Evolutionary conservation across 495 filamentous ascomycete genomes (phyloP).

Genomic region (Copromyces sp.): DNA sequence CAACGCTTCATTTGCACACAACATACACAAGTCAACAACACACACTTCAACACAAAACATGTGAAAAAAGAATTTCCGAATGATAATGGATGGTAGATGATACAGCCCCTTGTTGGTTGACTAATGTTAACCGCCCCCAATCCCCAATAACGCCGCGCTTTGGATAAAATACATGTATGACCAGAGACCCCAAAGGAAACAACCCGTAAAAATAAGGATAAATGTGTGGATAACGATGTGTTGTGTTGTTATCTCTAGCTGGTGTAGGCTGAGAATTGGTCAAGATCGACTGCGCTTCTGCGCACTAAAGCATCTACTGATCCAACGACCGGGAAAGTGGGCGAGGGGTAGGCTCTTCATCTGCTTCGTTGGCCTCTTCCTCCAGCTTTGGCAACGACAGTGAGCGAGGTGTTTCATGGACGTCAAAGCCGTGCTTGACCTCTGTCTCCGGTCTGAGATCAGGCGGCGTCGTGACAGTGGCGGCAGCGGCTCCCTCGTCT

Average conservation of each 20-base stretch:
- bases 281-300: background rate
- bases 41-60: background rate
- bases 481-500: conserved; percentile 13
- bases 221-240: background rate
- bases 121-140: background rate
- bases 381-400: background rate
- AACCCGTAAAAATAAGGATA: background rate
- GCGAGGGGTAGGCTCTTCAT: conserved; percentile 25
- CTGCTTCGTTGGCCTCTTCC: conserved; percentile 2
- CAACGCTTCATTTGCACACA: background rate
- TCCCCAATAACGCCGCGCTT: conserved; percentile 18
- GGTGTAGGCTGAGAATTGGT: background rate
- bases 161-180: background rate
- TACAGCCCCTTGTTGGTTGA: conserved; percentile 7
- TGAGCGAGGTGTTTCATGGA: conserved; percentile 25
- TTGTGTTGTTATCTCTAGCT: background rate
- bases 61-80: background rate
- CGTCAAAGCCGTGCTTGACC: background rate
- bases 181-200: background rate
- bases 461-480: conserved; percentile 19
- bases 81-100: background rate
- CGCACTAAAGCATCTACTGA: background rate
- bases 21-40: background rate
- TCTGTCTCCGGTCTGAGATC: background rate
- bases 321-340: conserved; percentile 9